Evolutionary conservation across 257 asterid genomes (phyloP), one percentile per base, ranked within the genome.

Genomic region (Gardenia jasminoides): DNA sequence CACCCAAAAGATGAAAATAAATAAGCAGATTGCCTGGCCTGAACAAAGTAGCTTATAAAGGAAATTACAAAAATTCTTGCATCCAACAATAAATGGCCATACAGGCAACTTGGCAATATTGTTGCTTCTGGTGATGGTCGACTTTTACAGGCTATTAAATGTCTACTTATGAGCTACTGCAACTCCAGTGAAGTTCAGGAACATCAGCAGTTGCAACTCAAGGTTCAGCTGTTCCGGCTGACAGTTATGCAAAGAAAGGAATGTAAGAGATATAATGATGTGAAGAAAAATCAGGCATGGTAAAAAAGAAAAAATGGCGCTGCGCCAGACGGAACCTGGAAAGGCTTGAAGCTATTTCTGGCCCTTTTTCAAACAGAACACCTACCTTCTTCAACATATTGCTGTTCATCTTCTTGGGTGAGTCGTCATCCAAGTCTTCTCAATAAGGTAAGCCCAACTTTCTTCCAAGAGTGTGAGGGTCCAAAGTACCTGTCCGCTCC

Each of bases 331-430:
- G 76, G 62, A 78, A 82, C 87, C 84, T 70, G 79, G 41, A 24
- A 30, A 67, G 2, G 6, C 59, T 33, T 39, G 67, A 50, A 79
- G 72, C 88, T 91, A 90, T 77, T 89, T 91, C 87, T 87, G 96
- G 78, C 91, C 90, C 82, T 95, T 95, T 86, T 90, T 95, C 93
- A 95, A 82, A n/a, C 86, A 93, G 74, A 71, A 86, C 90, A 9
- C 97, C 91, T 12, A 95, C 83, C 91, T 91, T 95, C 91, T 89
- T 95, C 85, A 95, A 79, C 98, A 95, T 79, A 70, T 88, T 95
- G 44, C 93, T 89, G 69, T 91, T 91, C 65, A 88, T 95, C 91
- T 91, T 95, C 91, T 89, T 91, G 10, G 92, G 90, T 6, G 93
- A 89, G 11, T 90, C 98, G 6, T 92, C 96, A 8, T 91, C 98